phyloP scores from a whole-genome alignment of 1,284 basidiomycete genomes.

The Austroboletus rostrupii region DNA sequence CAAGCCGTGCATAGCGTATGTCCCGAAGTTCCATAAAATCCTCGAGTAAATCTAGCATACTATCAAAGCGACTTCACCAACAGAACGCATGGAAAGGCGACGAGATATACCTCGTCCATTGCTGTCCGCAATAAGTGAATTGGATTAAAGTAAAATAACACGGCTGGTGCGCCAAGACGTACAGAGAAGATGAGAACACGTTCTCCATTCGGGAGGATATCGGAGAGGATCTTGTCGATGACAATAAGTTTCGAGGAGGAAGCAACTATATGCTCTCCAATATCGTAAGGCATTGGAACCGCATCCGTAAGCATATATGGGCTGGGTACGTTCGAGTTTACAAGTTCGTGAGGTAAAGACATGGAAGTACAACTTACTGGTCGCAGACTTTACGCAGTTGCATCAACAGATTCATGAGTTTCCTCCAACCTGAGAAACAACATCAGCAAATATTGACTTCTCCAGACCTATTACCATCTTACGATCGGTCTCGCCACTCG shows the following conservation, averaged over 20 bases:
- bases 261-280: slow-evolving; percentile 55
- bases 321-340: slow-evolving; percentile 23
- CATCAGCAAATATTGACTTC: not conserved
- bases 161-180: slow-evolving; percentile 22
- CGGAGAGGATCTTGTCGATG: slow-evolving; percentile 74
- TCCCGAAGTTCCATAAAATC: slow-evolving; percentile 75
- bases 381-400: slow-evolving; percentile 57
- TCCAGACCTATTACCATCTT: slow-evolving; percentile 11
- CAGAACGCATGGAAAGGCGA: not conserved
- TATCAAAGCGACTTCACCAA: slow-evolving; percentile 31
- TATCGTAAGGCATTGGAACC: slow-evolving; percentile 45
- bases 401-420: slow-evolving; percentile 56
- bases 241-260: slow-evolving; percentile 70
- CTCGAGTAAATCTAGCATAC: slow-evolving; percentile 81
- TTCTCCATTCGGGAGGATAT: slow-evolving; percentile 77
- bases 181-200: slow-evolving; percentile 84
- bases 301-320: slow-evolving; percentile 53
- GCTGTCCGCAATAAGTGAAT: slow-evolving; percentile 29
- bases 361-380: slow-evolving; percentile 37
- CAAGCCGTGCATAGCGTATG: slow-evolving; percentile 76
- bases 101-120: slow-evolving; percentile 47
- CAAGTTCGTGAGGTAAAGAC: not conserved
- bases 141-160: not conserved
- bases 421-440: slow-evolving; percentile 41
- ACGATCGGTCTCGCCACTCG: slow-evolving; percentile 32